phyloP scores from a whole-genome alignment of 2,329 filamentous ascomycete species.

The Alternaria sp. region DNA sequence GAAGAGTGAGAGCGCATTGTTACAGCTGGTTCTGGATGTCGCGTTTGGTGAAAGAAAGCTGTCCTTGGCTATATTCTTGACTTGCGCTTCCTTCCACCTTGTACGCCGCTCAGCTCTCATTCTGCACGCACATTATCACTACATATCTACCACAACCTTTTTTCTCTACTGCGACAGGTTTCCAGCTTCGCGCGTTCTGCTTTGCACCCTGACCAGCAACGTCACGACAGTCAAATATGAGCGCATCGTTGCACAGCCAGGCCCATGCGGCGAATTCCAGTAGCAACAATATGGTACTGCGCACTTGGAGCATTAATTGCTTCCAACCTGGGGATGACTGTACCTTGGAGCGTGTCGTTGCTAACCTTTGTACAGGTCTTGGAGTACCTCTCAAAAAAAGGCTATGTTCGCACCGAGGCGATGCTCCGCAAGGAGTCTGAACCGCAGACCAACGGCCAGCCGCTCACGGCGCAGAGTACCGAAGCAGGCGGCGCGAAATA shows the following conservation, averaged over 20 bases:
- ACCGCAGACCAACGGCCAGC: conserved; percentile 82
- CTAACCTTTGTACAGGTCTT: conserved; percentile 69
- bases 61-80: neutral
- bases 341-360: neutral
- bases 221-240: neutral
- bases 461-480: conserved; percentile 71
- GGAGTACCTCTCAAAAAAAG: conserved; percentile 94
- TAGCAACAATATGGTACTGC: neutral
- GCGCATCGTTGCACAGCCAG: neutral
- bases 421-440: conserved; percentile 91
- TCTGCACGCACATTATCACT: neutral
- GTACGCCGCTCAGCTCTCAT: neutral
- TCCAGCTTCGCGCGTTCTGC: neutral
- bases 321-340: neutral
- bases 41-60: conserved; percentile 6
- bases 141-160: conserved; percentile 3
- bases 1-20: neutral
- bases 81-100: neutral
- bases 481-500: conserved; percentile 80
- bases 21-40: neutral
- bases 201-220: neutral
- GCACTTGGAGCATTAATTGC: neutral
- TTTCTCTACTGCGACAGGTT: neutral
- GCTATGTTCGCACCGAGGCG: conserved; percentile 91
- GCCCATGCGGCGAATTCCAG: neutral